Conservation (phyloP, 2,329 filamentous ascomycete genomes). For the Laburnicola sp. region DNA sequence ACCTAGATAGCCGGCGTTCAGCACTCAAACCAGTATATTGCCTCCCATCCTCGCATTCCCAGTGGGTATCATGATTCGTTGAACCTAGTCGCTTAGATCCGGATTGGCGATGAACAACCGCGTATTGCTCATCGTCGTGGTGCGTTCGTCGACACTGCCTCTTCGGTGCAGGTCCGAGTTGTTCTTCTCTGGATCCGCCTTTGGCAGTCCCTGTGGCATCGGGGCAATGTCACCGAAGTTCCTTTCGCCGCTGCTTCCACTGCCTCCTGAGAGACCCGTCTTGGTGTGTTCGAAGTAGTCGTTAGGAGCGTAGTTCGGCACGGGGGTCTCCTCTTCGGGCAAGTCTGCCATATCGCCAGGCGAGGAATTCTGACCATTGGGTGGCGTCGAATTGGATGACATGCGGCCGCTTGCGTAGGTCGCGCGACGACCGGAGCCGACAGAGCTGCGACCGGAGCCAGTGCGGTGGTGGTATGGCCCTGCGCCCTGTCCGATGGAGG, state of each 20-base stretch:
- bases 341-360: slow-evolving; percentile 44
- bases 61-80: slow-evolving; percentile 34
- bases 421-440: slow-evolving; percentile 49
- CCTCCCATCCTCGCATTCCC: neutral
- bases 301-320: slow-evolving; percentile 41
- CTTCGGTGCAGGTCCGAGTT: slow-evolving; percentile 70
- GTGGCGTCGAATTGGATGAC: slow-evolving; percentile 59
- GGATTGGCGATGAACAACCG: slow-evolving; percentile 86
- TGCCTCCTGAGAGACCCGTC: slow-evolving; percentile 48
- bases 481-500: slow-evolving; percentile 37
- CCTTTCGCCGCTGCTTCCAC: slow-evolving; percentile 49
- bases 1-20: neutral
- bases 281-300: slow-evolving; percentile 52
- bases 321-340: slow-evolving; percentile 52
- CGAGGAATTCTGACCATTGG: slow-evolving; percentile 50
- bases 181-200: slow-evolving; percentile 46
- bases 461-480: slow-evolving; percentile 65
- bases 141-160: slow-evolving; percentile 82
- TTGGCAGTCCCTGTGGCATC: slow-evolving; percentile 48
- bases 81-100: slow-evolving; percentile 59
- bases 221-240: slow-evolving; percentile 59
- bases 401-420: slow-evolving; percentile 51
- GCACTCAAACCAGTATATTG: neutral
- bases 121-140: slow-evolving; percentile 68
- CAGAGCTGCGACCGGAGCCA: slow-evolving; percentile 72